Evolutionary conservation across 345 rosid genomes (phyloP).

Genomic region (Angophora floribunda): DNA sequence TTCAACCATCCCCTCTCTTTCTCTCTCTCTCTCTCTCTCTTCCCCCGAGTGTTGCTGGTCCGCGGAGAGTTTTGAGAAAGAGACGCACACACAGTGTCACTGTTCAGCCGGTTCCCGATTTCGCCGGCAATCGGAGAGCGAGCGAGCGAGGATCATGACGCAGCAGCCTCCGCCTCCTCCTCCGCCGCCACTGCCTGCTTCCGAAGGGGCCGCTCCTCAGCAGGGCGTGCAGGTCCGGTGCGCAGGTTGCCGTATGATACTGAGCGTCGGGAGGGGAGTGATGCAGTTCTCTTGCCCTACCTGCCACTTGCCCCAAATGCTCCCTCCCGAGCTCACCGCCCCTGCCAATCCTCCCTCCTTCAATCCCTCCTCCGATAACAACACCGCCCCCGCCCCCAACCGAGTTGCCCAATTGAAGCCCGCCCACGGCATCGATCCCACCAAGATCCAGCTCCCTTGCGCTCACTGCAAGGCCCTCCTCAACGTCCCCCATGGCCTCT

Average conservation of each 20-base stretch:
- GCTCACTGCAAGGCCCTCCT: slow-evolving; percentile 89
- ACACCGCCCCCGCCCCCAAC: slow-evolving; percentile 1
- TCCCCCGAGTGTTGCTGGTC: background rate
- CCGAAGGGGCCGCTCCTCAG: background rate
- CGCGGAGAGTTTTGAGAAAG: background rate
- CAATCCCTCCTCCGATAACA: slow-evolving; percentile 7
- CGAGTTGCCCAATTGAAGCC: slow-evolving; percentile 11
- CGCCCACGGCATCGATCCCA: slow-evolving; percentile 94
- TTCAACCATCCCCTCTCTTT: background rate
- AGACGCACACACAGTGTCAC: background rate
- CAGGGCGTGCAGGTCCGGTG: slow-evolving; percentile 85
- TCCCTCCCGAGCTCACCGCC: slow-evolving; percentile 82
- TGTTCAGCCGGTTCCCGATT: background rate
- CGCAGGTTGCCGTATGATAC: slow-evolving; percentile 85
- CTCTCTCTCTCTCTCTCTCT: too few species aligned
- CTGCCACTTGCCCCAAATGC: slow-evolving; percentile 89
- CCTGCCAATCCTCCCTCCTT: background rate
- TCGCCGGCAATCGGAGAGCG: background rate
- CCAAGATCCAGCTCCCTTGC: slow-evolving; percentile 97
- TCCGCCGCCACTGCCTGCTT: slow-evolving; percentile 17
- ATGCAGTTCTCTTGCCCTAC: slow-evolving; percentile 80
- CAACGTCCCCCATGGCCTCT: slow-evolving; percentile 86
- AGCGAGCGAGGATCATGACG: background rate
- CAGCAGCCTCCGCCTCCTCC: slow-evolving; percentile 63
- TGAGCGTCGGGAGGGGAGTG: slow-evolving; percentile 59